phyloP scores from a whole-genome alignment of 805 yeast species.

The Saturnispora dispora region DNA sequence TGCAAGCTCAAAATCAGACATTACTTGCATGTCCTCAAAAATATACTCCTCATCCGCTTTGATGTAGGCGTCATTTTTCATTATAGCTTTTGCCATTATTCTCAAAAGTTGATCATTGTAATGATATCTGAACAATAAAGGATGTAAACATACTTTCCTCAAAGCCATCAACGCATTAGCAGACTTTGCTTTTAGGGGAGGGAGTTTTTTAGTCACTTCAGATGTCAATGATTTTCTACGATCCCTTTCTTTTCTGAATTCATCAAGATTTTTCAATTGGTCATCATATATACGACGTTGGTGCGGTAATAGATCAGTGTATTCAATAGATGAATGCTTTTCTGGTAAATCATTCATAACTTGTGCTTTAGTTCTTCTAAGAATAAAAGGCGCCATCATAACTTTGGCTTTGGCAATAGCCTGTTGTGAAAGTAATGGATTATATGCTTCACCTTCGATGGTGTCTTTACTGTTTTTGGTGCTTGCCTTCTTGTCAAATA shows the following conservation, averaged over 20 bases:
- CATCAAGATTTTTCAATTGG: constrained; percentile 40
- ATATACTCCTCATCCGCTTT: constrained; percentile 73
- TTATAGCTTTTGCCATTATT: constrained; percentile 68
- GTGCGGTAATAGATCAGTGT: constrained; percentile 50
- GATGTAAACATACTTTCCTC: constrained; percentile 90
- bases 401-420: constrained; percentile 90
- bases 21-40: constrained; percentile 87
- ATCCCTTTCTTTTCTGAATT: constrained; percentile 34
- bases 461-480: constrained; percentile 39
- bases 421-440: constrained; percentile 80
- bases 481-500: constrained; percentile 81
- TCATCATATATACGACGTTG: constrained; percentile 55
- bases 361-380: constrained; percentile 86
- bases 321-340: constrained; percentile 54
- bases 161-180: constrained; percentile 78
- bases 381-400: constrained; percentile 97
- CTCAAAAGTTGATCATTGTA: constrained; percentile 48
- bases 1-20: constrained; percentile 87
- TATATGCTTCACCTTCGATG: constrained; percentile 39
- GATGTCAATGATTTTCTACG: constrained; percentile 30
- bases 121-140: constrained; percentile 63
- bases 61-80: constrained; percentile 68
- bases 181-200: constrained; percentile 18
- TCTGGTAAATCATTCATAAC: constrained; percentile 84
- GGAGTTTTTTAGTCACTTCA: constrained; percentile 28